Evolutionary conservation across 1,284 basidiomycete genomes (phyloP), one percentile per base, ranked within the genome.

Genomic region (Hypsizygus ulmarius): DNA sequence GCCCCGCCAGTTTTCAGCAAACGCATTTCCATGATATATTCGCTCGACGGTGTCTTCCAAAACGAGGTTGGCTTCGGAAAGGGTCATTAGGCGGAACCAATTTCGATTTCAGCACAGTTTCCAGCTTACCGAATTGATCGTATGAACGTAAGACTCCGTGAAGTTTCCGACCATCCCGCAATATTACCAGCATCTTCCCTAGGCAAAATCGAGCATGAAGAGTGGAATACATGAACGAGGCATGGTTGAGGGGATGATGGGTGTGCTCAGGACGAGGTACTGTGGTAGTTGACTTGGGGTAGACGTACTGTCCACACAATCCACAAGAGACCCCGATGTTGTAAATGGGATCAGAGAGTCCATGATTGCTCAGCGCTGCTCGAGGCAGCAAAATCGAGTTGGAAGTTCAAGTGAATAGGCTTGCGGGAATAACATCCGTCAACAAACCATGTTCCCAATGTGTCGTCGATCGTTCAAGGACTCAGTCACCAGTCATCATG

Each of bases 151-250:
- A 73, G 28, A 99, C 94, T 28, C 97, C 97, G 59, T 97, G 89
- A 36, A 98, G 78, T 69, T 98, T 99, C 61, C 94, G 79, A 43
- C 97, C 97, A 67, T 99, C 97, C 66, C 97, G 81, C 51, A 99
- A 77, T 58, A 98, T 84, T 45, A 98, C 95, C 47, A 99, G 80
- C 82, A 99, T 96, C 83, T 98, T 99, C 77, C 97, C 94, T 98
- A 58, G 56, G 62, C 61, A 59, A 58, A 48, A 70, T 55, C 55
- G 57, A 53, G 53, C 50, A 59, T 53, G 45, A 54, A 50, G 43
- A 41, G 50, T 40, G 45, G 47, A 51, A 52, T 57, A 59, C 59
- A 55, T 51, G 57, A 25, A 56, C 56, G 59, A 59, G 58, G 57
- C 58, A 55, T 56, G 58, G 46, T 59, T 47, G 55, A 58, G 59